These are phyloP conservation scores for Stropharia rugosoannulata DNA, from an alignment of 768 basidiomycete genomes.

Conservation along the genomic window DNA sequence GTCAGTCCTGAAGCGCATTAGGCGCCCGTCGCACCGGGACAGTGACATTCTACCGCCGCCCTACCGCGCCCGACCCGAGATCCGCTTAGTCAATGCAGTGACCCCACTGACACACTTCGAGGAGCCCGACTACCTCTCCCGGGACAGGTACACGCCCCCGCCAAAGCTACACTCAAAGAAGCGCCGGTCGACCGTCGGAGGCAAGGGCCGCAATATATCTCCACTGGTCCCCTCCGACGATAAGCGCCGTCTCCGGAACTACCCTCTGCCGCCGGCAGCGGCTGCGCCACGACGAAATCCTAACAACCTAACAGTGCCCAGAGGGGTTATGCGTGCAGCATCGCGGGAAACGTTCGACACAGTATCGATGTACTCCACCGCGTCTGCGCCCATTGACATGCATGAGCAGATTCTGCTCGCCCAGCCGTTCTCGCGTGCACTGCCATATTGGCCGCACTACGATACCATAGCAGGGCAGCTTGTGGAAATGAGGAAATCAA, in stretches of 20 bases:
- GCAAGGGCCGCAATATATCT: background rate
- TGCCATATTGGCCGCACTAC: background rate
- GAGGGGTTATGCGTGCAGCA: background rate
- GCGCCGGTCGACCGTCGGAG: background rate
- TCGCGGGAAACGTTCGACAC: constrained; percentile 24
- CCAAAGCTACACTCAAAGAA: background rate
- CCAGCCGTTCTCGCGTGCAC: background rate
- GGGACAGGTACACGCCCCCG: background rate
- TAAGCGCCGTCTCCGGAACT: background rate
- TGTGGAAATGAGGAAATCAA: too few species aligned
- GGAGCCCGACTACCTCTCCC: background rate
- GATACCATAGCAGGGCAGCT: background rate
- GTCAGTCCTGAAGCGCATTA: background rate
- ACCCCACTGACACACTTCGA: background rate
- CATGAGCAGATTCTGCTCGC: constrained; percentile 13
- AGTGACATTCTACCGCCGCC: background rate
- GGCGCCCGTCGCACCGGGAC: background rate
- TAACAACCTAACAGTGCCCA: background rate
- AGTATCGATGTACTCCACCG: constrained; percentile 34
- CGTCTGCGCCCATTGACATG: constrained; percentile 27
- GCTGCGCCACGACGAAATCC: background rate
- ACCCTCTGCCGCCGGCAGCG: background rate
- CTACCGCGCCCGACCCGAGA: background rate
- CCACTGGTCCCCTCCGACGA: background rate
- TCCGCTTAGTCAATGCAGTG: background rate